Conservation (phyloP, 2,329 filamentous ascomycete species). For the Penicillium verrucosum region DNA sequence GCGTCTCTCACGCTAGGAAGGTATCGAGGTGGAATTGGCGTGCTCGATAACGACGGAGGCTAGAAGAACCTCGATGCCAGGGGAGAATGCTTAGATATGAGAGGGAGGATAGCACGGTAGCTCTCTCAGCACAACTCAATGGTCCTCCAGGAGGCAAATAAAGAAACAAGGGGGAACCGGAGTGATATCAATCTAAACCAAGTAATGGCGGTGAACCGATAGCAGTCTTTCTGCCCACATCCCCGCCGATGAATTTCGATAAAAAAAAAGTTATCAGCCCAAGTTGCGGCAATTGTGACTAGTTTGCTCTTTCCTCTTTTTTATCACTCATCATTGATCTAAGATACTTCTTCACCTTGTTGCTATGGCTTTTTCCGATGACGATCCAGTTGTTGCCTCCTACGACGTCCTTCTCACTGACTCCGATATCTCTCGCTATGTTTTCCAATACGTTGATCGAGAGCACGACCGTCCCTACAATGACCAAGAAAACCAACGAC, state of each 20-base stretch:
- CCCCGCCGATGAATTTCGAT: conserved; percentile 19
- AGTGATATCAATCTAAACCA: not conserved
- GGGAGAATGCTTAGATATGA: not conserved
- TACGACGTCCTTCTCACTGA: conserved; percentile 89
- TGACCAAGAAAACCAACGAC: conserved; percentile 53
- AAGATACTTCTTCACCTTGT: not conserved
- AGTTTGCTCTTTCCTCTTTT: not conserved
- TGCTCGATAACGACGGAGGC: conserved; percentile 3
- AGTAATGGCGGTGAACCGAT: conserved; percentile 8
- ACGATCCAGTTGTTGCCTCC: conserved; percentile 66
- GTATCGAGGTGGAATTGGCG: conserved; percentile 1
- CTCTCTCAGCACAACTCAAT: conserved; percentile 7
- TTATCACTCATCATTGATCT: not conserved
- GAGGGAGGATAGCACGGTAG: conserved; percentile 4
- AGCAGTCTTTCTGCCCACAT: conserved; percentile 16
- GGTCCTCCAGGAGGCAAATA: not conserved
- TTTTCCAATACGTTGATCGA: conserved; percentile 81
- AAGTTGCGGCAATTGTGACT: not conserved
- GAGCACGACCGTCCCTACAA: conserved; percentile 62
- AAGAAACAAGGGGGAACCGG: not conserved
- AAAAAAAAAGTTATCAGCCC: conserved; percentile 12
- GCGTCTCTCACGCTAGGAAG: conserved; percentile 15
- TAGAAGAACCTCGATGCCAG: not conserved
- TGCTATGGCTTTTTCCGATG: conserved; percentile 30
- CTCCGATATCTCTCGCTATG: conserved; percentile 65